These are phyloP conservation scores for Vickermania ingenoplastis DNA, from an alignment of 208 protist genomes.

Conservation along the genomic window DNA sequence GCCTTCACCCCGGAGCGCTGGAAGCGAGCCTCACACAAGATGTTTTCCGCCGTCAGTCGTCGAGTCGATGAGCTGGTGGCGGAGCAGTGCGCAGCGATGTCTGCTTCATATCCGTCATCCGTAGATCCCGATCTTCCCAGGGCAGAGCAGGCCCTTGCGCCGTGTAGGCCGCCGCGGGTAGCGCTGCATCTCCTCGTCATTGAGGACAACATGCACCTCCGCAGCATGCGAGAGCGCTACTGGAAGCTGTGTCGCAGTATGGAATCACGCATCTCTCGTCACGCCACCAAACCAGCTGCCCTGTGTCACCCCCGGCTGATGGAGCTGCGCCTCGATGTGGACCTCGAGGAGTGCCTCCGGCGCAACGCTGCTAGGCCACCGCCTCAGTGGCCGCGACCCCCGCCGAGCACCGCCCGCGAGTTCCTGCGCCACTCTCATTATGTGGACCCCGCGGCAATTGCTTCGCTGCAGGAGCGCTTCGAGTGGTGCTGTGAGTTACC, in stretches of 20 bases:
- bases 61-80: not conserved
- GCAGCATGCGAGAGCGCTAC: constrained; percentile 68
- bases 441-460: constrained; percentile 38
- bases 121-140: too few relatives aligned
- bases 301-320: constrained; percentile 42
- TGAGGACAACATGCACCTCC: constrained; percentile 73
- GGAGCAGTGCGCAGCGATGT: too few relatives aligned
- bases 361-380: constrained; percentile 21
- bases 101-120: too few relatives aligned
- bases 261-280: not conserved
- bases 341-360: constrained; percentile 29
- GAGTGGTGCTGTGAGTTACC: constrained; percentile 13
- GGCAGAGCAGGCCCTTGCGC: too few relatives aligned
- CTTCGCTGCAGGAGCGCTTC: constrained; percentile 39
- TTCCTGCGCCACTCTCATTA: too few relatives aligned
- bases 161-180: not conserved
- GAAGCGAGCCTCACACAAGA: not conserved
- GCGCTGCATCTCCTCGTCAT: constrained; percentile 30
- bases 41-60: not conserved
- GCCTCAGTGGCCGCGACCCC: not conserved
- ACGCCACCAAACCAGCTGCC: not conserved
- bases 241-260: constrained; percentile 42
- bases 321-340: constrained; percentile 3
- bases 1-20: not conserved
- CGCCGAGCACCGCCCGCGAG: too few relatives aligned